Conservation (phyloP, 108 stramenopile genomes). For the Phaeodactylum tricornutum region DNA sequence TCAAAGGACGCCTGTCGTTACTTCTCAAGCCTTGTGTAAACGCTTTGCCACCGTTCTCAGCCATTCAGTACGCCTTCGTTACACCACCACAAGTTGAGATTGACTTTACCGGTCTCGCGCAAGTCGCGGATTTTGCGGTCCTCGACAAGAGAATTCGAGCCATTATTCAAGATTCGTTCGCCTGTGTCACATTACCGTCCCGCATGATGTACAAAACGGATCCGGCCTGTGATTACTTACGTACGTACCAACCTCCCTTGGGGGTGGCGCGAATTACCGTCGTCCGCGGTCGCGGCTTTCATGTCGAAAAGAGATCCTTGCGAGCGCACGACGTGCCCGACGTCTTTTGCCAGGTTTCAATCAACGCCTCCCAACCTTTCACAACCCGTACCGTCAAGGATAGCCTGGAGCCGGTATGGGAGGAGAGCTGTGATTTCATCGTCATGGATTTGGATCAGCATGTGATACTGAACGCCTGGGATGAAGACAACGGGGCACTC, state of each 20-base stretch:
- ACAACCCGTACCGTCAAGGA: constrained; percentile 30
- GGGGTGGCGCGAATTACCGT: constrained; percentile 42
- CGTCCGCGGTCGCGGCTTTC: constrained; percentile 36
- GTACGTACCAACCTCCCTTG: constrained; percentile 32
- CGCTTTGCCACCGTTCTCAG: constrained; percentile 40
- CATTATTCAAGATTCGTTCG: constrained; percentile 19
- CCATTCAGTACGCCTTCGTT: constrained; percentile 56
- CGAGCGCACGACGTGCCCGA: constrained; percentile 56
- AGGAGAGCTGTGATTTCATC: constrained; percentile 41
- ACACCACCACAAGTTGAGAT: constrained; percentile 44
- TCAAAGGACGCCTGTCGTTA: constrained; percentile 44
- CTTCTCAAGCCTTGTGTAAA: constrained; percentile 35
- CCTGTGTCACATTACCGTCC: constrained; percentile 39
- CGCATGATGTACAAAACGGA: constrained; percentile 45
- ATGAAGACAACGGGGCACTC: constrained; percentile 33
- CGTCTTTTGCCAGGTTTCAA: constrained; percentile 31
- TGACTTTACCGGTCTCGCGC: constrained; percentile 41
- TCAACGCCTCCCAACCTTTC: constrained; percentile 19
- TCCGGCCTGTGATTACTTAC: constrained; percentile 19
- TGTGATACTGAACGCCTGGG: constrained; percentile 37
- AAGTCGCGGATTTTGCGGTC: constrained; percentile 31
- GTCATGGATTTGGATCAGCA: constrained; percentile 43
- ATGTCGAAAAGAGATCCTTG: constrained; percentile 25
- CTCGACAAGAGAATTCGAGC: constrained; percentile 23
- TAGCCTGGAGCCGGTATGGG: constrained; percentile 39